Percentiles rank a stretch among this genome's conserved stretches.
Evolutionary conservation across 1,139 yeast species (phyloP).

Genomic region (Kluyveromyces sp.): DNA sequence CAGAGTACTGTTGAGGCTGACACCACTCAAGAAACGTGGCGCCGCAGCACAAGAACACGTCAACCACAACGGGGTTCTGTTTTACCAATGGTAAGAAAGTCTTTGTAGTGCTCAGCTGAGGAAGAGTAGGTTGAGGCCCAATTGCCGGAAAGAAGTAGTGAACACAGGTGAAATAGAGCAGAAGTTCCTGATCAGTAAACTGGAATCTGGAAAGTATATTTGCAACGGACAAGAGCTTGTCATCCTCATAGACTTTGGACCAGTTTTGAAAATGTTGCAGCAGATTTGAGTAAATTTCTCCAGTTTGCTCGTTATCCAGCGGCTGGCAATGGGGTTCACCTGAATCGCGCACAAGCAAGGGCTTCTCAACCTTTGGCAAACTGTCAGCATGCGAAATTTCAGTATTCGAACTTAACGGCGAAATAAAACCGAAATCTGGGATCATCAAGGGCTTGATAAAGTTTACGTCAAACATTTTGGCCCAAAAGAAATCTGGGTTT

Average conservation of each 20-base stretch:
- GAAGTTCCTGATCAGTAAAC: constrained; percentile 11
- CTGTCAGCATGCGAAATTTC: background rate
- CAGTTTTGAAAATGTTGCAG: constrained; percentile 13
- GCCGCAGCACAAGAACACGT: constrained; percentile 17
- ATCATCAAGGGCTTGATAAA: constrained; percentile 8
- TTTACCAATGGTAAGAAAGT: constrained; percentile 16
- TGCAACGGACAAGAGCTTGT: constrained; percentile 7
- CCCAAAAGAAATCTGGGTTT: constrained; percentile 9
- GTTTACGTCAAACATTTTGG: constrained; percentile 7
- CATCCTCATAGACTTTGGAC: constrained; percentile 9
- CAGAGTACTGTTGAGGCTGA: constrained; percentile 15
- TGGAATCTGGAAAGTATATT: constrained; percentile 9
- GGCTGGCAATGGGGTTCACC: constrained; percentile 11
- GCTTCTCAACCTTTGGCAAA: background rate
- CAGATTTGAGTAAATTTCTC: constrained; percentile 12
- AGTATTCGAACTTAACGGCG: constrained; percentile 2
- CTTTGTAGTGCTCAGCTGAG: constrained; percentile 16
- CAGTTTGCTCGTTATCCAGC: constrained; percentile 16
- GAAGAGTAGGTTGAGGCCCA: constrained; percentile 18
- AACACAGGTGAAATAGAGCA: constrained; percentile 16
- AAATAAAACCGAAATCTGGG: constrained; percentile 6
- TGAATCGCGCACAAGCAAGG: background rate
- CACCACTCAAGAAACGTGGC: constrained; percentile 20
- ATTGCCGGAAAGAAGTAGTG: constrained; percentile 17
- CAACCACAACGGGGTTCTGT: constrained; percentile 15